Conservation (phyloP, 2,329 filamentous ascomycete genomes). For the Cytospora chrysosperma region DNA sequence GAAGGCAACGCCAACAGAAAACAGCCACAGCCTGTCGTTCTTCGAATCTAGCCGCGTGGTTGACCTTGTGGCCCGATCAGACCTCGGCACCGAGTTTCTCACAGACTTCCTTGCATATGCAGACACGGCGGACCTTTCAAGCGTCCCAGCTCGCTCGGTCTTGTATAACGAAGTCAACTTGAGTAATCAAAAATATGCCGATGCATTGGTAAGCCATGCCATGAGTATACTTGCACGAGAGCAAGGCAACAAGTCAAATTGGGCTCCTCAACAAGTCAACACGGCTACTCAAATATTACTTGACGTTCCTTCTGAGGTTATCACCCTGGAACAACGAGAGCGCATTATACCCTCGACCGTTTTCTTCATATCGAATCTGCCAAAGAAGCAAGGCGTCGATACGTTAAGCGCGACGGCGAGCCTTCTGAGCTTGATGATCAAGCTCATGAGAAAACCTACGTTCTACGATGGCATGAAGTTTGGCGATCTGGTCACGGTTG, state of each 20-base stretch:
- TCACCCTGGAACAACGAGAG: slow-evolving; percentile 46
- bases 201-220: slow-evolving; percentile 17
- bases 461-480: slow-evolving; percentile 50
- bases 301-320: slow-evolving; percentile 38
- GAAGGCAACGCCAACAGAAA: slow-evolving; percentile 10
- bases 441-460: slow-evolving; percentile 50
- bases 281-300: slow-evolving; percentile 29
- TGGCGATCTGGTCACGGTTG: slow-evolving; percentile 36
- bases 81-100: slow-evolving; percentile 15
- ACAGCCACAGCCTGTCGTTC: neutral
- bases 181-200: slow-evolving; percentile 19
- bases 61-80: slow-evolving; percentile 8
- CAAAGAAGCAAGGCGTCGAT: slow-evolving; percentile 13
- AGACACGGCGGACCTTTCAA: slow-evolving; percentile 1
- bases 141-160: neutral
- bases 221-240: slow-evolving; percentile 13
- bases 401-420: slow-evolving; percentile 30
- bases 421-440: slow-evolving; percentile 46
- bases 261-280: neutral
- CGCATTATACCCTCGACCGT: slow-evolving; percentile 39
- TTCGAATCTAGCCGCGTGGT: slow-evolving; percentile 12
- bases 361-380: slow-evolving; percentile 29
- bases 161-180: slow-evolving; percentile 21
- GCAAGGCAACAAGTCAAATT: neutral
- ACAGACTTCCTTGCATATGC: slow-evolving; percentile 3